A percentile compares a stretch with the other conserved stretches of the same genome.
Evolutionary conservation across 2,329 filamentous ascomycete species (phyloP).

Genomic region (Penicillium decumbens): DNA sequence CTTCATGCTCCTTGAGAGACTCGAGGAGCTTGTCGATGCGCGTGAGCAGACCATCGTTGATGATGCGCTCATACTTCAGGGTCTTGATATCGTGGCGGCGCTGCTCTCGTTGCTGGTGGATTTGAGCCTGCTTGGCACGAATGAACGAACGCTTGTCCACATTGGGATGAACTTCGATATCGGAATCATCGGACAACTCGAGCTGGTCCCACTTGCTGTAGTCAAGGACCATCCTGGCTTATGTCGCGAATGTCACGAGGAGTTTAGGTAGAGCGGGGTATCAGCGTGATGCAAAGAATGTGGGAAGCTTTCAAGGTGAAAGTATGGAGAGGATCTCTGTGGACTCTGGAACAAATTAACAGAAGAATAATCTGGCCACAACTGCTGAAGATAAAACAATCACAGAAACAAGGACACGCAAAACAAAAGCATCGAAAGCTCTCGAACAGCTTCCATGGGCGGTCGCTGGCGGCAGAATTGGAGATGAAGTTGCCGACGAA

Average conservation of each 20-base stretch:
- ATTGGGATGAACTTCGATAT: constrained; percentile 97
- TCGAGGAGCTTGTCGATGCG: constrained; percentile 76
- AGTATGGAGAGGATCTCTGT: not conserved
- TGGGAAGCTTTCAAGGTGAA: not conserved
- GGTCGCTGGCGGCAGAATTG: constrained; percentile 27
- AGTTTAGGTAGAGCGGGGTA: constrained; percentile 14
- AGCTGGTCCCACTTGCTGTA: constrained; percentile 69
- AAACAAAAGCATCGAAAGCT: constrained; percentile 27
- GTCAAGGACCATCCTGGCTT: constrained; percentile 53
- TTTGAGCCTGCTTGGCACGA: constrained; percentile 94
- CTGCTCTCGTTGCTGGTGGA: constrained; percentile 83
- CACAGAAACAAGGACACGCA: not conserved
- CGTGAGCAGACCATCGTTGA: constrained; percentile 84
- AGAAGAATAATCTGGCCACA: not conserved
- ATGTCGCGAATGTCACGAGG: not conserved
- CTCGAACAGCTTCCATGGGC: constrained; percentile 35
- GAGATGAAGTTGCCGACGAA: constrained; percentile 14
- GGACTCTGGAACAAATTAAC: not conserved
- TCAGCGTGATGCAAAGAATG: constrained; percentile 6
- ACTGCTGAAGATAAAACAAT: not conserved
- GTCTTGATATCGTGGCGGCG: constrained; percentile 85
- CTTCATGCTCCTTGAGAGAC: constrained; percentile 69
- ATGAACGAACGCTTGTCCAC: constrained; percentile 99
- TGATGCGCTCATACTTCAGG: constrained; percentile 78
- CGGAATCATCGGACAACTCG: constrained; percentile 96